phyloP scores from a whole-genome alignment of 352 stramenopile species.

The Peronospora farinosa region DNA sequence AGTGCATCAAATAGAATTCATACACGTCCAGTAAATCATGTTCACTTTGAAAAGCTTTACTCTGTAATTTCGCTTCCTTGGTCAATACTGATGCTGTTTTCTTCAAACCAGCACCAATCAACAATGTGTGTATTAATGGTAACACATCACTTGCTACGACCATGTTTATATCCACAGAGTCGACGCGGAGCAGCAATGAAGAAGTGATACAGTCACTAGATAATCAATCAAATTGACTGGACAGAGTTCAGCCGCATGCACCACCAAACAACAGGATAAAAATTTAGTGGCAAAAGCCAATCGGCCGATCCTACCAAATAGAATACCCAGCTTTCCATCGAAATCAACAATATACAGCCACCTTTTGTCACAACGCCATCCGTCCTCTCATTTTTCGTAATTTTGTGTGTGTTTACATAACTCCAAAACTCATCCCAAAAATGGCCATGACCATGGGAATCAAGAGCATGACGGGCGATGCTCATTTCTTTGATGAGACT shows the following conservation, averaged over 20 bases:
- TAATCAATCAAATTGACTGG: too few relatives aligned
- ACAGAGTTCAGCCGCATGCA: neutral
- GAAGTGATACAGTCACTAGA: too few relatives aligned
- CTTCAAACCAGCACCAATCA: slow-evolving; percentile 60
- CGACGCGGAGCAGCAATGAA: neutral
- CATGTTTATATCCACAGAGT: slow-evolving; percentile 2
- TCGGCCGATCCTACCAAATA: too few relatives aligned
- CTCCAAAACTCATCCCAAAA: neutral
- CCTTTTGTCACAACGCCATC: too few relatives aligned
- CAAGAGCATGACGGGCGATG: slow-evolving; percentile 85
- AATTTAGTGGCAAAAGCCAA: neutral
- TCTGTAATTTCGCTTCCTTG: slow-evolving; percentile 70
- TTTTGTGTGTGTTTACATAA: too few relatives aligned
- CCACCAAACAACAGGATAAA: neutral
- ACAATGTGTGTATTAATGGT: slow-evolving; percentile 65
- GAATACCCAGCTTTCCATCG: too few relatives aligned
- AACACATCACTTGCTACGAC: slow-evolving; percentile 72
- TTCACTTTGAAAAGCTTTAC: slow-evolving; percentile 47
- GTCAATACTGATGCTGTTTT: slow-evolving; percentile 54
- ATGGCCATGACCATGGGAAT: slow-evolving; percentile 33
- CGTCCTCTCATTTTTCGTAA: too few relatives aligned
- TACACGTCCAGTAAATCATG: slow-evolving; percentile 75
- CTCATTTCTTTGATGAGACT: slow-evolving; percentile 96
- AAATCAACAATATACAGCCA: too few relatives aligned
- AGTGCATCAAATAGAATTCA: slow-evolving; percentile 54